A percentile compares a stretch with the other conserved stretches of the same genome.
Conservation (phyloP, 2,329 filamentous ascomycete genomes). For the Clonostachys chloroleuca region DNA sequence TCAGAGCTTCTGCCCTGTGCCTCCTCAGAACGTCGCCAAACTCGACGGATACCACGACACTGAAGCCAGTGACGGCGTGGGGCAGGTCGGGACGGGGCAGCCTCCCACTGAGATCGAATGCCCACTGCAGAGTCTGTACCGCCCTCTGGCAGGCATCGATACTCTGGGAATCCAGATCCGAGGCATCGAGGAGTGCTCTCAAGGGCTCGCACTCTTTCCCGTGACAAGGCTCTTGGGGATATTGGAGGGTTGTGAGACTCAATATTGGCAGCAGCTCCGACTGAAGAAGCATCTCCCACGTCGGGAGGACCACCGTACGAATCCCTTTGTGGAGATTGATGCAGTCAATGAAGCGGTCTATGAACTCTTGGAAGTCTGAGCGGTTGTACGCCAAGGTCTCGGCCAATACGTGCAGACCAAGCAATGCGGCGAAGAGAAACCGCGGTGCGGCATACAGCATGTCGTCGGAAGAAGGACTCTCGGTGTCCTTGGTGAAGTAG, state of each 20-base stretch:
- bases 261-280: constrained; percentile 23
- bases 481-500: constrained; percentile 25
- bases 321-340: constrained; percentile 36
- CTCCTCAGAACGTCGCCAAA: constrained; percentile 27
- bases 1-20: constrained; percentile 32
- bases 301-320: constrained; percentile 23
- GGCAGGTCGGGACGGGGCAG: constrained; percentile 12
- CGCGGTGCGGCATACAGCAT: constrained; percentile 26
- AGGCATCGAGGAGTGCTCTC: constrained; percentile 17
- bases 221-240: constrained; percentile 2
- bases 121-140: constrained; percentile 20
- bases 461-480: constrained; percentile 10
- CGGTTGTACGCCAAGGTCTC: constrained; percentile 35
- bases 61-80: constrained; percentile 24
- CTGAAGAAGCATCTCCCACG: constrained; percentile 25
- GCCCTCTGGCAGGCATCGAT: constrained; percentile 20
- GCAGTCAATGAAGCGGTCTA: constrained; percentile 34
- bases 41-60: constrained; percentile 19
- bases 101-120: constrained; percentile 21
- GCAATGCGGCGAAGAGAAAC: constrained; percentile 36
- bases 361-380: constrained; percentile 27
- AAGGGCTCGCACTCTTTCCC: constrained; percentile 18
- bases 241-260: constrained; percentile 8
- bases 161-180: constrained; percentile 12
- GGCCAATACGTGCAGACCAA: constrained; percentile 42